Percentiles rank a stretch among this genome's conserved stretches.
phyloP scores from a whole-genome alignment of 768 basidiomycete genomes.

The Phallus indusiatus region DNA sequence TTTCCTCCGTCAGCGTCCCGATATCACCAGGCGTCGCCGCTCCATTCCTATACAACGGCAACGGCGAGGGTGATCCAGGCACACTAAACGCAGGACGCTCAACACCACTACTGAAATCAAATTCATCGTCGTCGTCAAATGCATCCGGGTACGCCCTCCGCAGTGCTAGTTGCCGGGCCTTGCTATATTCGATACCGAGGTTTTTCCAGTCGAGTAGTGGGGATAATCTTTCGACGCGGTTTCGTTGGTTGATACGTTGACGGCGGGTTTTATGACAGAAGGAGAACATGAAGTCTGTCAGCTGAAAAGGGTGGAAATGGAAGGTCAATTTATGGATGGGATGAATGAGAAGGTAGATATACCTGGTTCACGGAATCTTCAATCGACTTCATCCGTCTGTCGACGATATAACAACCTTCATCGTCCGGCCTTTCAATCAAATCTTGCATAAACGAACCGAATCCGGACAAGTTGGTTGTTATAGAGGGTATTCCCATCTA shows the following conservation, averaged over 20 bases:
- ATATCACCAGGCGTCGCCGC: conserved; percentile 89
- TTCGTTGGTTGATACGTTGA: conserved; percentile 97
- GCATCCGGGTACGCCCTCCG: conserved; percentile 92
- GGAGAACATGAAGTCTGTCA: conserved; percentile 63
- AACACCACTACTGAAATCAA: conserved; percentile 52
- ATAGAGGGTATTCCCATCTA: conserved; percentile 97
- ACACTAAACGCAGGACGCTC: conserved; percentile 65
- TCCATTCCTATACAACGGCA: conserved; percentile 64
- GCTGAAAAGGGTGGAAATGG: conserved; percentile 14
- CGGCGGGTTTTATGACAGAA: conserved; percentile 83
- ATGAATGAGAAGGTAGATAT: background rate
- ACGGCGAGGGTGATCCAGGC: conserved; percentile 91
- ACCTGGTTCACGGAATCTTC: conserved; percentile 81
- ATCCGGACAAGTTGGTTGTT: conserved; percentile 96
- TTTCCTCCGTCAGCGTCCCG: conserved; percentile 84
- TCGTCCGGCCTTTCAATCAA: conserved; percentile 90
- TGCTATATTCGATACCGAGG: conserved; percentile 93
- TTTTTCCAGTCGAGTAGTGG: conserved; percentile 98
- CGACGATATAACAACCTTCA: conserved; percentile 95
- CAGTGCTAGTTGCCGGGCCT: conserved; percentile 85
- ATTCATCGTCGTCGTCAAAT: conserved; percentile 56
- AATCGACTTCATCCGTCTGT: conserved; percentile 78
- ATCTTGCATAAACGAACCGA: conserved; percentile 98
- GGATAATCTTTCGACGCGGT: conserved; percentile 89
- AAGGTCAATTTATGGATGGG: background rate